Evolutionary conservation across 139 green algal genomes (phyloP).

Genomic region (Tetradesmus lagerheimii): DNA sequence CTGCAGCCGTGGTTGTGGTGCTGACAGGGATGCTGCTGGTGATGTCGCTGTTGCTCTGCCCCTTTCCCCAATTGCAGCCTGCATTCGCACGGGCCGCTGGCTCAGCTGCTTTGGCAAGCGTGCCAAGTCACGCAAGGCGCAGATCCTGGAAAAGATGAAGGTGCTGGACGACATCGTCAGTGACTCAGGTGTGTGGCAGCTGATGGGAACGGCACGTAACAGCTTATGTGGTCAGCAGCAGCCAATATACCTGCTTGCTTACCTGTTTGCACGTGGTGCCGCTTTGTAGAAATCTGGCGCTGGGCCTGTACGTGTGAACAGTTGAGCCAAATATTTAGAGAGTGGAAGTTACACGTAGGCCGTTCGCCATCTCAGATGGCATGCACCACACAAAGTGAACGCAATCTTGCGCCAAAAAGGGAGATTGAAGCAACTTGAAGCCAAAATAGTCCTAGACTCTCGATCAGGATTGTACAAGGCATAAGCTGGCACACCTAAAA

Average conservation of each 20-base stretch:
- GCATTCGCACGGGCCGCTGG: conserved; percentile 29
- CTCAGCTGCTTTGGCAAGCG: conserved; percentile 52
- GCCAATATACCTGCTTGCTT: not conserved
- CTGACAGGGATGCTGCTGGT: not conserved
- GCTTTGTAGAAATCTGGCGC: too few relatives aligned
- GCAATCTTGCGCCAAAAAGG: too few relatives aligned
- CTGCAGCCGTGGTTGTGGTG: not conserved
- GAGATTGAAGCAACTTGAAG: too few relatives aligned
- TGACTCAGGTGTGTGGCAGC: conserved; percentile 51
- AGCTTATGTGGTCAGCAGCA: not conserved
- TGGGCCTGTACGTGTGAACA: not conserved
- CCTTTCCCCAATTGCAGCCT: not conserved
- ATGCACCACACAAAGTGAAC: too few relatives aligned
- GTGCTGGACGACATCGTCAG: conserved; percentile 74
- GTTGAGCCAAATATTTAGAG: too few relatives aligned
- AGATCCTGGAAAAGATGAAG: conserved; percentile 60
- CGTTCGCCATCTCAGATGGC: too few relatives aligned
- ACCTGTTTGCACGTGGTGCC: not conserved
- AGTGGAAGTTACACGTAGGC: too few relatives aligned
- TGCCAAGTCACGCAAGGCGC: conserved; percentile 7
- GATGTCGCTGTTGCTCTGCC: not conserved
- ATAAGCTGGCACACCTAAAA: too few relatives aligned
- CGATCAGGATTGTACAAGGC: too few relatives aligned
- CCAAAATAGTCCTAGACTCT: too few relatives aligned
- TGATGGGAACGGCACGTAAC: not conserved